Evolutionary conservation across 805 yeast genomes (phyloP).

Genomic region (Hemisphaericaspora nanyangensis): DNA sequence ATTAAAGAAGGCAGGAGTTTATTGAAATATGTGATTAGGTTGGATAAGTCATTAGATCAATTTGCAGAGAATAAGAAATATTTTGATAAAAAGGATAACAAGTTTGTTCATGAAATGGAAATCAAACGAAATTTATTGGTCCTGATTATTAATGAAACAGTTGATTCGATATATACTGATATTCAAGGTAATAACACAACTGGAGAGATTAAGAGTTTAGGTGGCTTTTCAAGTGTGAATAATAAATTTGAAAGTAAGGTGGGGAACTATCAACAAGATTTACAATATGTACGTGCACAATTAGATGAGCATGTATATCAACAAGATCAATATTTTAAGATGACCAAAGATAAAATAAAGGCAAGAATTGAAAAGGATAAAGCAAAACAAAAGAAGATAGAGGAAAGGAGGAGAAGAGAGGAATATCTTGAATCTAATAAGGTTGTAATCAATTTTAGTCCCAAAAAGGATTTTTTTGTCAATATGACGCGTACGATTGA

Average conservation of each 20-base stretch:
- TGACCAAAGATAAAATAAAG: neutral
- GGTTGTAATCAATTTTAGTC: constrained; percentile 13
- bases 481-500: constrained; percentile 10
- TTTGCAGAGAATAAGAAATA: constrained; percentile 6
- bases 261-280: constrained; percentile 16
- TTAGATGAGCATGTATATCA: constrained; percentile 23
- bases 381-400: neutral
- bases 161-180: constrained; percentile 17
- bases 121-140: constrained; percentile 25
- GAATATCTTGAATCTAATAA: constrained; percentile 5
- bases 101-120: constrained; percentile 10
- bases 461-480: constrained; percentile 13
- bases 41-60: constrained; percentile 24
- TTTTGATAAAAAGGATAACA: constrained; percentile 5
- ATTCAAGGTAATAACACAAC: constrained; percentile 13
- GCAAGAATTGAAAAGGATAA: neutral
- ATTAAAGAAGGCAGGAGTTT: constrained; percentile 34
- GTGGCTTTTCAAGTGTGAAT: constrained; percentile 6
- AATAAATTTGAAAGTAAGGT: constrained; percentile 20
- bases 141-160: constrained; percentile 26
- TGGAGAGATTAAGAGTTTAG: constrained; percentile 14
- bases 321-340: constrained; percentile 11
- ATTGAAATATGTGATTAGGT: constrained; percentile 29
- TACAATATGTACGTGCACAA: constrained; percentile 15
- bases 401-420: neutral